Conservation (phyloP, 257 asterid genomes). For the Nicotiana sylvestris region DNA sequence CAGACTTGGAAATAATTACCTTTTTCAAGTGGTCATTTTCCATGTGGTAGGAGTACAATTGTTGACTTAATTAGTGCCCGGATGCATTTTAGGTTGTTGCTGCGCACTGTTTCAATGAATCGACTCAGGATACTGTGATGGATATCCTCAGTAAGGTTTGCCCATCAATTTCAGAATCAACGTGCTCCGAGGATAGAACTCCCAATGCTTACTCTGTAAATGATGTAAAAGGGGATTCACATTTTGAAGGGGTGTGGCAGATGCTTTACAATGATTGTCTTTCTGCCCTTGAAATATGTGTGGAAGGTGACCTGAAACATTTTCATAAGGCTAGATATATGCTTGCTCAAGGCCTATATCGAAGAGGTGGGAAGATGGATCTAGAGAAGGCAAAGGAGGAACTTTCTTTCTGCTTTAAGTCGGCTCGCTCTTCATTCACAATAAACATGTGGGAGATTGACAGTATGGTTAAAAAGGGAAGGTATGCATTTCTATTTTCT, state of each 20-base stretch:
- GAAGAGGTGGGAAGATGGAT: slow-evolving; percentile 72
- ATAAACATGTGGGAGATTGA: slow-evolving; percentile 99
- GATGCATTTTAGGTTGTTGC: slow-evolving; percentile 65
- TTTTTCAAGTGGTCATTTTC: slow-evolving; percentile 1
- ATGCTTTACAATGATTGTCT: slow-evolving; percentile 86
- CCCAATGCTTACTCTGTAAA: slow-evolving; percentile 26
- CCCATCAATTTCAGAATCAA: slow-evolving; percentile 41
- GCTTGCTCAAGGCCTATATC: slow-evolving; percentile 88
- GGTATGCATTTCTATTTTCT: slow-evolving; percentile 35
- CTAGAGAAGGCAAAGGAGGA: slow-evolving; percentile 95
- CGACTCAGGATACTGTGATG: slow-evolving; percentile 50
- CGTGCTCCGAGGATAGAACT: slow-evolving; percentile 37
- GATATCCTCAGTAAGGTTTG: slow-evolving; percentile 32
- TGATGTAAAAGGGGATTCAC: slow-evolving; percentile 20
- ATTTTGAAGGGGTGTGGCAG: slow-evolving; percentile 60
- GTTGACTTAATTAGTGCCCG: slow-evolving; percentile 8
- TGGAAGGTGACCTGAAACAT: slow-evolving; percentile 98
- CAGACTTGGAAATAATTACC: not conserved
- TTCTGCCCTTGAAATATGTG: slow-evolving; percentile 82
- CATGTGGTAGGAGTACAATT: not conserved
- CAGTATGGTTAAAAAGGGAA: slow-evolving; percentile 92
- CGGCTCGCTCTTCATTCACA: slow-evolving; percentile 87
- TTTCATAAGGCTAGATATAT: slow-evolving; percentile 92
- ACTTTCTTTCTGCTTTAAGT: slow-evolving; percentile 94
- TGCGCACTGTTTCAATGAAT: slow-evolving; percentile 54